Evolutionary conservation across 2,329 filamentous ascomycete genomes (phyloP).

Genomic region (Aspergillus sp.): DNA sequence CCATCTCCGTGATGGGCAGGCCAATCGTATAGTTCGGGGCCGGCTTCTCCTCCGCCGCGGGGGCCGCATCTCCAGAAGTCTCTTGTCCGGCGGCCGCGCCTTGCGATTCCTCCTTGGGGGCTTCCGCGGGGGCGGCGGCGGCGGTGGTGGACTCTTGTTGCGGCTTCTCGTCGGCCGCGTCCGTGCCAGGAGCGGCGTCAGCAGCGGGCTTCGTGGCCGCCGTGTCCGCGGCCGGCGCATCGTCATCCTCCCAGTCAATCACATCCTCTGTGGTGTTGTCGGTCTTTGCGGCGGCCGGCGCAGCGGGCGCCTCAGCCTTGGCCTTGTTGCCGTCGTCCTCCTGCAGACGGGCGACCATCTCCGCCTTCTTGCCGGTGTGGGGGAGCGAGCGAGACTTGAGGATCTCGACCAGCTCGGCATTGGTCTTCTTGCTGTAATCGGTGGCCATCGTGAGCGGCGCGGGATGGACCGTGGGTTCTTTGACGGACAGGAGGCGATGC

Average conservation of each 20-base stretch:
- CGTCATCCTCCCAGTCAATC: conserved; percentile 48
- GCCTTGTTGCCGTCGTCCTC: conserved; percentile 38
- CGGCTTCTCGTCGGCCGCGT: conserved; percentile 41
- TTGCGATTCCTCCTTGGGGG: conserved; percentile 35
- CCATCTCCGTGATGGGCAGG: conserved; percentile 43
- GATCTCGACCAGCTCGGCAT: conserved; percentile 49
- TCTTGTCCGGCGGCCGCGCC: conserved; percentile 15
- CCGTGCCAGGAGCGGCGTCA: conserved; percentile 30
- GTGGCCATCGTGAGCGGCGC: conserved; percentile 32
- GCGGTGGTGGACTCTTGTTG: conserved; percentile 34
- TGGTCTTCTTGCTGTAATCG: conserved; percentile 52
- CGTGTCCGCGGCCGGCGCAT: conserved; percentile 27
- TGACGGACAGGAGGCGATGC: not conserved
- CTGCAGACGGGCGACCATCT: conserved; percentile 48
- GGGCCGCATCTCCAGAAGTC: conserved; percentile 17
- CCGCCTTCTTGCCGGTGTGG: conserved; percentile 51
- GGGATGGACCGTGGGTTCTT: conserved; percentile 2
- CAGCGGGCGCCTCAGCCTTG: conserved; percentile 19
- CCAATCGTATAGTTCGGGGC: conserved; percentile 41
- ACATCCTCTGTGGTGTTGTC: conserved; percentile 39
- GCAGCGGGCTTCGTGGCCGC: conserved; percentile 28
- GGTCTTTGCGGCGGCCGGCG: conserved; percentile 23
- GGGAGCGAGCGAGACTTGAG: conserved; percentile 49
- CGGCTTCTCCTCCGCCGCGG: conserved; percentile 28
- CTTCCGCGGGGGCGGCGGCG: conserved; percentile 38